Percentiles rank a stretch among this genome's conserved stretches.
phyloP scores from a whole-genome alignment of 192 early-diverging fungal genomes.

The Rhizoclosmatium sp. region DNA sequence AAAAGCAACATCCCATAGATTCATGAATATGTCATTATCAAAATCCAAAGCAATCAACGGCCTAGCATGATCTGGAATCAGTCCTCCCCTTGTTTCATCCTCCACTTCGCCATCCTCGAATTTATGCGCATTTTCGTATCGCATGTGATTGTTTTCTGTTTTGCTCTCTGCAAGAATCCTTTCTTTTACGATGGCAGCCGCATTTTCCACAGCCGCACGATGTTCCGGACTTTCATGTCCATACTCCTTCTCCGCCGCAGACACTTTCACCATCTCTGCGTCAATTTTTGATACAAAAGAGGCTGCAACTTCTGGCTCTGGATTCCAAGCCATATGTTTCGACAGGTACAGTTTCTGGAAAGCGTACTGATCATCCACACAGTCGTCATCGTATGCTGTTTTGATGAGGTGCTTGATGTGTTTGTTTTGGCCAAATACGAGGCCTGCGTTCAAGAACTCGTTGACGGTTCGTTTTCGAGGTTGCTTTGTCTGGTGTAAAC shows the following conservation, averaged over 20 bases:
- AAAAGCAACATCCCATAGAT: constrained; percentile 7
- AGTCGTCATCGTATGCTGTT: constrained; percentile 33
- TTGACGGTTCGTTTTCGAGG: neutral
- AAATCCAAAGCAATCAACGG: constrained; percentile 36
- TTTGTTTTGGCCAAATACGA: constrained; percentile 24
- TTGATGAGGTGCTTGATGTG: constrained; percentile 23
- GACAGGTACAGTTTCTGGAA: constrained; percentile 22
- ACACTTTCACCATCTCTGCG: neutral
- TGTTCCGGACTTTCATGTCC: neutral
- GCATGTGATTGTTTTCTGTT: neutral
- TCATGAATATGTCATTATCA: constrained; percentile 40
- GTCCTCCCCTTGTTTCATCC: neutral
- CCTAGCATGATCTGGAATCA: constrained; percentile 1
- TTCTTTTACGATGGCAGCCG: neutral
- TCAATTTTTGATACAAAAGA: constrained; percentile 1
- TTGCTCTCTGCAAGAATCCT: neutral
- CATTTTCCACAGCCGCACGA: neutral
- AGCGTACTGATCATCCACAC: constrained; percentile 39
- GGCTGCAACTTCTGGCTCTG: neutral
- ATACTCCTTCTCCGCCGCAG: neutral
- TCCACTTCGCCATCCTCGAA: constrained; percentile 2
- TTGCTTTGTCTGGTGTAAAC: no score
- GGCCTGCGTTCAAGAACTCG: constrained; percentile 34
- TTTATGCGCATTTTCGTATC: neutral
- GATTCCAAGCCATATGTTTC: neutral